Conservation (phyloP, 768 basidiomycete genomes). For the Mycena olivaceomarginata region DNA sequence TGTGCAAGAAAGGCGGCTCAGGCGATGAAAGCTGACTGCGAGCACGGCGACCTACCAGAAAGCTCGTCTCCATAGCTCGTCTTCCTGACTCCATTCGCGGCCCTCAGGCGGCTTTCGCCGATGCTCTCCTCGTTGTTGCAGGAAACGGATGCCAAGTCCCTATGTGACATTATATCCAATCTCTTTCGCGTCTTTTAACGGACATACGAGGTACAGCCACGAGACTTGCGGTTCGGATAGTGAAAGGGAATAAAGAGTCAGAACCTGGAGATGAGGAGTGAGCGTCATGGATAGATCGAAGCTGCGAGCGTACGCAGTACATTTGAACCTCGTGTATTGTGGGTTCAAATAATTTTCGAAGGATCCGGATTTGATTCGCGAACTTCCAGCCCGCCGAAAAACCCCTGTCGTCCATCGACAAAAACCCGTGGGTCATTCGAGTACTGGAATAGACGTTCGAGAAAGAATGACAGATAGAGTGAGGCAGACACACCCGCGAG, state of each 20-base stretch:
- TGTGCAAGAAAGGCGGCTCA: slow-evolving; percentile 26
- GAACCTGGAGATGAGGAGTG: slow-evolving; percentile 50
- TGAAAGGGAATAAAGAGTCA: slow-evolving; percentile 59
- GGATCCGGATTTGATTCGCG: slow-evolving; percentile 67
- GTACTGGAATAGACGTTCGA: slow-evolving; percentile 53
- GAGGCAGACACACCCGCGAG: slow-evolving; percentile 58
- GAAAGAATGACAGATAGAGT: slow-evolving; percentile 45
- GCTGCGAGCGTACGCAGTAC: slow-evolving; percentile 57
- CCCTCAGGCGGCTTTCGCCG: slow-evolving; percentile 55
- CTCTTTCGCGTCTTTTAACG: not conserved
- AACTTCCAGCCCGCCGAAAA: slow-evolving; percentile 70
- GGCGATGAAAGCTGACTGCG: not conserved
- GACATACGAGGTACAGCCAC: slow-evolving; percentile 55
- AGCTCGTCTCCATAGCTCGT: slow-evolving; percentile 70
- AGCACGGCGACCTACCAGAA: slow-evolving; percentile 55
- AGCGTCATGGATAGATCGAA: not conserved
- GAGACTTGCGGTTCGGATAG: slow-evolving; percentile 62
- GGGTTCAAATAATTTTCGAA: slow-evolving; percentile 64
- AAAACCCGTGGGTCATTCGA: slow-evolving; percentile 68
- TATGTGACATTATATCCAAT: not conserved
- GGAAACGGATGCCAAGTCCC: slow-evolving; percentile 68
- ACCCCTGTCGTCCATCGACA: slow-evolving; percentile 46
- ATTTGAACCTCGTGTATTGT: slow-evolving; percentile 64
- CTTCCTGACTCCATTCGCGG: slow-evolving; percentile 54
- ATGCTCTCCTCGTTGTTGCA: slow-evolving; percentile 74